Evolutionary conservation across 1,284 basidiomycete genomes (phyloP), one percentile per base, ranked within the genome.

Genomic region (Ganoderma multipileum): DNA sequence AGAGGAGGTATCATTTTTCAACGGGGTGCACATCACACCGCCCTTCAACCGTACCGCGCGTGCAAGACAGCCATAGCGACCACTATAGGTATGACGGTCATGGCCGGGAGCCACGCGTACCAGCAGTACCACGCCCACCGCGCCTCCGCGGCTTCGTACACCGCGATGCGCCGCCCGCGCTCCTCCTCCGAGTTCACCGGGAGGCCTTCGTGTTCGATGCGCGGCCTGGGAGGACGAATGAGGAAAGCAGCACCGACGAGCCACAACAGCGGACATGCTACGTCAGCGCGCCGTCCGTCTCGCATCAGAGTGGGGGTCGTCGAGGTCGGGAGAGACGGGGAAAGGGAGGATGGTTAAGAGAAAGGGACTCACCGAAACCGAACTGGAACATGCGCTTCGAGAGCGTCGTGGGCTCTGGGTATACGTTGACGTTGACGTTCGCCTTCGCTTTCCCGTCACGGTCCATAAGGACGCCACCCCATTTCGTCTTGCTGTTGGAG

Each of bases 191-290:
- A 60, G 52, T 57, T 64, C 14, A 72, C 65, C 8, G 67, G 62
- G 23, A 65, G 61, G 58, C 42, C 54, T 52, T 67, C 63, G 16
- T 61, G 66, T 44, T 70, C 67, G 20, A 50, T 42, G 39, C 52
- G 59, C 65, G 70, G 67, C 61, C 57, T 61, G 20, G 66, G 68
- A 33, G 71, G 69, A n/a, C 7, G 26, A 36, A 64, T 68, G 44
- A 69, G 50, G 6, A 69, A 7, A n/a, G 52, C 52, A 28, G 54
- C 61, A 58, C 71, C 71, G 39, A 44, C 44, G 41, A 69, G 60
- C 71, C 71, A 72, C n/a, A 71, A 42, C 1, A 71, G 39, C 20
- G 71, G 71, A 44, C 63, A 68, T 50, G 64, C 71, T 72, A 50
- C 41, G 63, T 42, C 54, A 28, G 58, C 26, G 33, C 52, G 38